Evolutionary conservation across 2,329 filamentous ascomycete genomes (phyloP).

Genomic region (Arthroderma uncinatum): DNA sequence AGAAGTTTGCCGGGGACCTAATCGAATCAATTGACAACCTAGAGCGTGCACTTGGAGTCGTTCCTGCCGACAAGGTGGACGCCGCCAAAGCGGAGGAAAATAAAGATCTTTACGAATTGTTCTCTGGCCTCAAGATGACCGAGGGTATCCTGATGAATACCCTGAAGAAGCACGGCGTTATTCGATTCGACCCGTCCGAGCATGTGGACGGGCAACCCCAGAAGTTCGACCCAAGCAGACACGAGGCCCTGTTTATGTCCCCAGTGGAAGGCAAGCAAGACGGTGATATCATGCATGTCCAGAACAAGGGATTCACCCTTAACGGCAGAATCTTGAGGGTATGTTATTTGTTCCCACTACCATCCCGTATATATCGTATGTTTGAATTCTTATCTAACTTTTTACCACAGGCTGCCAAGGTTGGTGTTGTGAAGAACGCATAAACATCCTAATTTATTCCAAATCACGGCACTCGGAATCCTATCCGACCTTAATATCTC

Average conservation of each 20-base stretch:
- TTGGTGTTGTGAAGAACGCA: constrained; percentile 83
- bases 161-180: constrained; percentile 85
- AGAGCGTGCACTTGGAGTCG: constrained; percentile 75
- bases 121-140: constrained; percentile 91
- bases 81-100: constrained; percentile 43
- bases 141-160: constrained; percentile 78
- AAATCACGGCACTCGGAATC: not conserved
- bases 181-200: constrained; percentile 65
- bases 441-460: constrained; percentile 19
- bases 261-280: constrained; percentile 80
- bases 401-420: constrained; percentile 62
- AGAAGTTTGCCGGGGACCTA: constrained; percentile 86
- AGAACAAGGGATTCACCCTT: constrained; percentile 90
- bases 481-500: not conserved
- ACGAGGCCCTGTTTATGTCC: constrained; percentile 93
- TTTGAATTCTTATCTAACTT: constrained; percentile 13
- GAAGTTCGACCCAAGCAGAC: constrained; percentile 91
- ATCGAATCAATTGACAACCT: constrained; percentile 95
- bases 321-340: constrained; percentile 77
- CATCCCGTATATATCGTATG: not conserved
- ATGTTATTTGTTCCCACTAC: no score
- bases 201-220: constrained; percentile 46
- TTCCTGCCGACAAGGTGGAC: constrained; percentile 61
- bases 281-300: constrained; percentile 78
- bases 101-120: constrained; percentile 66